Evolutionary conservation across 768 basidiomycete genomes (phyloP).

Genomic region (Lactarius pseudohatsudake): DNA sequence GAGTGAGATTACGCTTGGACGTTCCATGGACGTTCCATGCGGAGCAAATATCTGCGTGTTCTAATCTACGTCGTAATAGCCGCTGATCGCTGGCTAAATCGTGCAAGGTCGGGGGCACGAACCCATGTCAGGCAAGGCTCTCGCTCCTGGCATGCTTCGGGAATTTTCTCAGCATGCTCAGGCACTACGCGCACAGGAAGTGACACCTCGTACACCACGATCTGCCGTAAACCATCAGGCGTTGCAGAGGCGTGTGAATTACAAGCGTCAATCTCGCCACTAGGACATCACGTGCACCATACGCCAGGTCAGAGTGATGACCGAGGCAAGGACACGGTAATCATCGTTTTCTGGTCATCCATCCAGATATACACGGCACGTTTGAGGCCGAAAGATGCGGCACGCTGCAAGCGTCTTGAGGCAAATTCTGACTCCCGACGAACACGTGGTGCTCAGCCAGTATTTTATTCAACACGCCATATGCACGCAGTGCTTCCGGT

Average conservation of each 20-base stretch:
- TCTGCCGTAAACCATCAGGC: neutral
- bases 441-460: neutral
- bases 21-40: neutral
- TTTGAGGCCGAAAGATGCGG: neutral
- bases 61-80: constrained; percentile 1
- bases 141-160: constrained; percentile 1
- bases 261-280: neutral
- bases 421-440: neutral
- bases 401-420: neutral
- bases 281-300: neutral
- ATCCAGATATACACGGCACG: neutral
- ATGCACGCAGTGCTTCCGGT: neutral
- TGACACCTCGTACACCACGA: neutral
- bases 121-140: neutral
- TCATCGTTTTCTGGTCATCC: neutral
- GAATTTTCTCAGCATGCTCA: neutral
- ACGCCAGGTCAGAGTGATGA: neutral
- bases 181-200: neutral
- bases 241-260: constrained; percentile 14
- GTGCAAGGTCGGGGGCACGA: constrained; percentile 1
- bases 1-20: neutral
- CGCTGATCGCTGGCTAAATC: neutral
- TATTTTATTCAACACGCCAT: neutral
- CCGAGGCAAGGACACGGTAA: neutral
- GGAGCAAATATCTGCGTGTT: neutral